Conservation (phyloP, 2,329 filamentous ascomycete species). For the Esteya vermicola region DNA sequence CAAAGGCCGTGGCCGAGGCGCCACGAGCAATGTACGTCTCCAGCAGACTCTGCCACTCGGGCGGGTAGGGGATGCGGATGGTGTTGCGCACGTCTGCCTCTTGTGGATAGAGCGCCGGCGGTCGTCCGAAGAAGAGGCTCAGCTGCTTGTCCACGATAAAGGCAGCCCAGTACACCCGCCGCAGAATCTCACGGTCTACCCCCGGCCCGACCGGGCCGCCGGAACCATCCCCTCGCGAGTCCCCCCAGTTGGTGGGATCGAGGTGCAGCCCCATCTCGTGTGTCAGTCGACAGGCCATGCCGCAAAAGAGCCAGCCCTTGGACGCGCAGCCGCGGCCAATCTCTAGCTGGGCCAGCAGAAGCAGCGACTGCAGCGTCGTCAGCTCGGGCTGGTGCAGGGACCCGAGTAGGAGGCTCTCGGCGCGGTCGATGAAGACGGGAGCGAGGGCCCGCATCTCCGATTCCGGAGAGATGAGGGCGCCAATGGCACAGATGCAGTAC, state of each 20-base stretch:
- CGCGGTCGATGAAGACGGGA: constrained; percentile 28
- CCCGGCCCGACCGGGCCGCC: too few species aligned
- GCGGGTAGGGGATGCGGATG: constrained; percentile 31
- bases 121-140: constrained; percentile 35
- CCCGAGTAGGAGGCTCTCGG: constrained; percentile 27
- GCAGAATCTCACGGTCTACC: constrained; percentile 30
- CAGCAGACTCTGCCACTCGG: constrained; percentile 30
- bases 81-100: constrained; percentile 35
- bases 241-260: constrained; percentile 34
- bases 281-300: constrained; percentile 35
- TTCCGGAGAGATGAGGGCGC: constrained; percentile 29
- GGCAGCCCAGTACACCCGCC: constrained; percentile 35
- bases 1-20: constrained; percentile 28
- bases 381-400: constrained; percentile 31
- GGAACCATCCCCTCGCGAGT: too few species aligned
- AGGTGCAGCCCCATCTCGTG: constrained; percentile 39
- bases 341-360: constrained; percentile 16
- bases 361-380: constrained; percentile 17
- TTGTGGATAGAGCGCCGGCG: constrained; percentile 32
- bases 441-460: constrained; percentile 19
- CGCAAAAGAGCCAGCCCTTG: constrained; percentile 36
- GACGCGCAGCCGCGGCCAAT: constrained; percentile 32
- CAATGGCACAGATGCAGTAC: constrained; percentile 33
- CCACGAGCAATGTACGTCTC: constrained; percentile 31
- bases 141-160: constrained; percentile 36